These are phyloP conservation scores for Phytophthora crassamura DNA, from an alignment of 352 stramenopile species.

Conservation along the genomic window DNA sequence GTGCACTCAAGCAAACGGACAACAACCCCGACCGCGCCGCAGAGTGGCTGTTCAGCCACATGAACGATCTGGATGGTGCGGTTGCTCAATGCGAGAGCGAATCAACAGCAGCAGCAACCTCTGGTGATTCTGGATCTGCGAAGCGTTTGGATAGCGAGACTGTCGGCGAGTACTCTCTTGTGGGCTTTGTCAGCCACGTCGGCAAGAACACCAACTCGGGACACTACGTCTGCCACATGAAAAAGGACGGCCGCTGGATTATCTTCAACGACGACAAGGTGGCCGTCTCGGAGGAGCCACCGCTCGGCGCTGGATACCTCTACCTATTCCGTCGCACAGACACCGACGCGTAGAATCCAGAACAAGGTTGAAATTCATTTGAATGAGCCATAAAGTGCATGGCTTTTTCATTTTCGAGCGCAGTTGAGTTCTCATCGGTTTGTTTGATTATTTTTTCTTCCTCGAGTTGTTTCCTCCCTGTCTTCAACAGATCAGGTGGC, in stretches of 20 bases:
- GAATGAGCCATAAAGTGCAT: slow-evolving; percentile 11
- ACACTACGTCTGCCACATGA: slow-evolving; percentile 99
- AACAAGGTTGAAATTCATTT: slow-evolving; percentile 14
- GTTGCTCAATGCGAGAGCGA: slow-evolving; percentile 86
- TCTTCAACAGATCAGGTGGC: slow-evolving; percentile 55
- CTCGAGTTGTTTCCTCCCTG: background rate
- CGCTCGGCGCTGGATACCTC: slow-evolving; percentile 95
- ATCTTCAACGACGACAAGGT: slow-evolving; percentile 99
- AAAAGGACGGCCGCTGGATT: slow-evolving; percentile 96
- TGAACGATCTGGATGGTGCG: slow-evolving; percentile 94
- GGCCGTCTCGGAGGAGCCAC: slow-evolving; percentile 93
- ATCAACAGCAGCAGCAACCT: slow-evolving; percentile 20
- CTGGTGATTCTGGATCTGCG: slow-evolving; percentile 21
- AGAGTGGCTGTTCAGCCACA: slow-evolving; percentile 99
- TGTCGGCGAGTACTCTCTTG: slow-evolving; percentile 91
- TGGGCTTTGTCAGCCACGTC: slow-evolving; percentile 99
- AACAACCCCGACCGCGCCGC: slow-evolving; percentile 94
- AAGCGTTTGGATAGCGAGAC: slow-evolving; percentile 67
- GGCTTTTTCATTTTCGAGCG: slow-evolving; percentile 11
- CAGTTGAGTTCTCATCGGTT: too few species aligned
- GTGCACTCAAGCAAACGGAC: slow-evolving; percentile 92
- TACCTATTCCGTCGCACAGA: slow-evolving; percentile 93
- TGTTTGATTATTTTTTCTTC: background rate
- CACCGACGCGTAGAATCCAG: slow-evolving; percentile 25
- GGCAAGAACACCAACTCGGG: slow-evolving; percentile 98